Conservation (phyloP, 169 alveolate genomes). For the Plasmodium chabaudi region DNA sequence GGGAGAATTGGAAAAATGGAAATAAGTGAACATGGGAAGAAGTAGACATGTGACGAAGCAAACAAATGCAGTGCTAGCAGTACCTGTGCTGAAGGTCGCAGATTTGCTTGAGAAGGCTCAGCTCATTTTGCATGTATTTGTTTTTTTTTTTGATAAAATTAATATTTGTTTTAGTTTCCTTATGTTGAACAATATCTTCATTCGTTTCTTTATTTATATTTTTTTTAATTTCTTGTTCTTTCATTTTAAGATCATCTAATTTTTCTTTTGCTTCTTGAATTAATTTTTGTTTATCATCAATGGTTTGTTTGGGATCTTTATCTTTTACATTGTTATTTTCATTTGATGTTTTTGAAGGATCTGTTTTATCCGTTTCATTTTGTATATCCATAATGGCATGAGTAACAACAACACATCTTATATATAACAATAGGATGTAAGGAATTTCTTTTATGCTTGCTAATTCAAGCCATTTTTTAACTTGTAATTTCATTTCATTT, state of each 20-base stretch:
- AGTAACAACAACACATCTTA: conserved; percentile 90
- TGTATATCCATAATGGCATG: conserved; percentile 88
- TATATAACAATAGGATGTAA: conserved; percentile 88
- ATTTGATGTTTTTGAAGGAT: not conserved
- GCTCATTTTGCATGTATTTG: conserved; percentile 63
- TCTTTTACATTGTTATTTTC: not conserved
- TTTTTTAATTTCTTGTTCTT: conserved; percentile 73
- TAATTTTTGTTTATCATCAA: conserved; percentile 54
- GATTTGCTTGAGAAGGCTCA: conserved; percentile 31
- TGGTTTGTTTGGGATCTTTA: not conserved
- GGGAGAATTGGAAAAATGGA: not conserved
- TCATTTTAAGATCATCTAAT: conserved; percentile 55
- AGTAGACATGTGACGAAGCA: not conserved
- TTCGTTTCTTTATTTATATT: conserved; percentile 58
- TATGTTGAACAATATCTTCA: conserved; percentile 29
- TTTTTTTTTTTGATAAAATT: conserved; percentile 31
- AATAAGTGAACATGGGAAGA: not conserved
- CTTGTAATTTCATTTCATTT: conserved; percentile 83
- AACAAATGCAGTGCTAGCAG: not conserved
- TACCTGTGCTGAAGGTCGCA: conserved; percentile 75
- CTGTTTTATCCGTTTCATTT: conserved; percentile 19
- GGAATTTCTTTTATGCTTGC: conserved; percentile 89
- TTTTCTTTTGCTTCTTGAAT: conserved; percentile 74
- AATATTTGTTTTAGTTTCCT: conserved; percentile 25
- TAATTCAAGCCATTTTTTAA: conserved; percentile 88